Percentiles rank a stretch among this genome's conserved stretches.
phyloP scores from a whole-genome alignment of 2,329 filamentous ascomycete species.

The Phialocephala subalpina region DNA sequence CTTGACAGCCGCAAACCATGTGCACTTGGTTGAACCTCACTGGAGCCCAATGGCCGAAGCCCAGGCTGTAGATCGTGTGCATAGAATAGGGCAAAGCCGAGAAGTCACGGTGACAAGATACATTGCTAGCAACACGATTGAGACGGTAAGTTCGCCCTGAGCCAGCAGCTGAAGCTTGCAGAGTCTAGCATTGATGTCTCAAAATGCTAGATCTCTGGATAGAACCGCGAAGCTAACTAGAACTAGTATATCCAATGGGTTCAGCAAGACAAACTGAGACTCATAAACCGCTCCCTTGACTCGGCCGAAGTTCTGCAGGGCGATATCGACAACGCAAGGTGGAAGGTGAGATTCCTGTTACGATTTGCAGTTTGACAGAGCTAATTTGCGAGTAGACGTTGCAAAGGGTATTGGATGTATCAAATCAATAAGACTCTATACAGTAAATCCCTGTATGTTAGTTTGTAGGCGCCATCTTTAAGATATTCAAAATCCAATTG shows the following conservation, averaged over 20 bases:
- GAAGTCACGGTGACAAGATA: constrained; percentile 40
- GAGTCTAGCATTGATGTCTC: too few relatives aligned
- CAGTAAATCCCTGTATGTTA: too few relatives aligned
- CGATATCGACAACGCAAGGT: constrained; percentile 8
- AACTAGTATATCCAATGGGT: constrained; percentile 17
- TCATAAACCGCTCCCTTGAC: constrained; percentile 11
- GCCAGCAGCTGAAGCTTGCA: too few relatives aligned
- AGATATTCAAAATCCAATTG: too few relatives aligned
- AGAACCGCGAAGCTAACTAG: too few relatives aligned
- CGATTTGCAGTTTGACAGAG: neutral
- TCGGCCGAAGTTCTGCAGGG: neutral
- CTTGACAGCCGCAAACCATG: constrained; percentile 34
- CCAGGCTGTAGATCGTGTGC: constrained; percentile 39
- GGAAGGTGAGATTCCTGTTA: constrained; percentile 5
- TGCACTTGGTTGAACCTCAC: constrained; percentile 42
- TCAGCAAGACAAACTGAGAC: constrained; percentile 14
- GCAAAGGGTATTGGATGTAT: neutral
- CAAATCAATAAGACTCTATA: too few relatives aligned
- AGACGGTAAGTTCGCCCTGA: constrained; percentile 9
- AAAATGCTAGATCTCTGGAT: too few relatives aligned
- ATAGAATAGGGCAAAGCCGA: constrained; percentile 38
- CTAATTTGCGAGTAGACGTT: neutral
- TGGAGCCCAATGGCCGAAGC: constrained; percentile 43
- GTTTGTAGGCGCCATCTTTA: too few relatives aligned
- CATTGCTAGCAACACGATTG: constrained; percentile 3